A percentile compares a stretch with the other conserved stretches of the same genome.
These are phyloP conservation scores for Vigna radiata DNA, from an alignment of 306 rosid species.

Conservation along the genomic window DNA sequence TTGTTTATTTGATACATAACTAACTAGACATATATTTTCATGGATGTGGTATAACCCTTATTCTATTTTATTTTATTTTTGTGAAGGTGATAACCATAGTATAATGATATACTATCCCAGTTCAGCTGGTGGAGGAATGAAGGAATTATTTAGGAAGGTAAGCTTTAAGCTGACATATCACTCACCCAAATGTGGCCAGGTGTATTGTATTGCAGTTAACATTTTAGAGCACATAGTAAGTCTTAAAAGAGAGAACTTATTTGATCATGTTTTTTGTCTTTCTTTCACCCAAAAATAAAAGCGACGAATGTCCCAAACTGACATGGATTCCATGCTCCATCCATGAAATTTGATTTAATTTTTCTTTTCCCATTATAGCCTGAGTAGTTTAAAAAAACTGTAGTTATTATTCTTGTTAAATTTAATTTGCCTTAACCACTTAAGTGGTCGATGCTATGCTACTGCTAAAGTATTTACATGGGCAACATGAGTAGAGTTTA, in stretches of 20 bases:
- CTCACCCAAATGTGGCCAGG: conserved; percentile 20
- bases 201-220: conserved; percentile 30
- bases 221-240: background rate
- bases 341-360: background rate
- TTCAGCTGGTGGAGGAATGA: conserved; percentile 99
- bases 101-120: conserved; percentile 98
- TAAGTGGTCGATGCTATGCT: background rate
- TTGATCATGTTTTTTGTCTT: background rate
- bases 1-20: conserved; percentile 31
- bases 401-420: background rate
- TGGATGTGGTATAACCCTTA: conserved; percentile 45
- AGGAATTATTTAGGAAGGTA: conserved; percentile 96
- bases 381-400: background rate
- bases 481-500: background rate
- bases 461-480: background rate
- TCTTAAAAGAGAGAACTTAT: background rate
- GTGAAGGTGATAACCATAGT: conserved; percentile 89
- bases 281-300: background rate
- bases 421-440: background rate
- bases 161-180: conserved; percentile 34
- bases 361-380: background rate
- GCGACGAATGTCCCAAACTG: background rate
- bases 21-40: conserved; percentile 41
- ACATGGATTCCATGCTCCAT: background rate
- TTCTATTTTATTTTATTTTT: conserved; percentile 30